Percentiles rank a stretch among this genome's conserved stretches.
These are phyloP conservation scores for Drosera capensis DNA, from an alignment of 148 eudicot species.

Conservation along the genomic window DNA sequence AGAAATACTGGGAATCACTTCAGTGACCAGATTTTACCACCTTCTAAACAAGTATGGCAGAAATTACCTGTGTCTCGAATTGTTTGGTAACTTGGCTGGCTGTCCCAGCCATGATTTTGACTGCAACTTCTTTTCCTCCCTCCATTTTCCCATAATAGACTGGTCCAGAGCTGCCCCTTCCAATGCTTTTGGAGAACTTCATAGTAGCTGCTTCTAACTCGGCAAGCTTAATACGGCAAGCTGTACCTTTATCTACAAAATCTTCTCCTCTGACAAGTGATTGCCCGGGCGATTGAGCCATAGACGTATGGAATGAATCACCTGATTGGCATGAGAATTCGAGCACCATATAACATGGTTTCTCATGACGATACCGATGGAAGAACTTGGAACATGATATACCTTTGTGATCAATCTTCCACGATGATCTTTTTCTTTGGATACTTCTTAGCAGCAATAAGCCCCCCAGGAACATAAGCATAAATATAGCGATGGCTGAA, in stretches of 20 bases:
- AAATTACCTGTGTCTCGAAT: constrained; percentile 77
- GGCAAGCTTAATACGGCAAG: constrained; percentile 49
- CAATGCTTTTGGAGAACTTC: constrained; percentile 53
- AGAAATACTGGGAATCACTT: too few relatives aligned
- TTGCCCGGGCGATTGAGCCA: constrained; percentile 31
- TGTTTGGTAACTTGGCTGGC: constrained; percentile 84
- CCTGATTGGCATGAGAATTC: constrained; percentile 22
- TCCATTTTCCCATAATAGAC: constrained; percentile 89
- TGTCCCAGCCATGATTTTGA: constrained; percentile 73
- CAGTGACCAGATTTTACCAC: too few relatives aligned
- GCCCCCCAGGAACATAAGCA: constrained; percentile 29
- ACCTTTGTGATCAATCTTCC: constrained; percentile 39
- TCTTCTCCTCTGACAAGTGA: constrained; percentile 38
- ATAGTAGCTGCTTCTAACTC: constrained; percentile 74
- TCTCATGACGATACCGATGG: constrained; percentile 1
- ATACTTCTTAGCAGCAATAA: constrained; percentile 26
- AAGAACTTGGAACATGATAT: constrained; percentile 1
- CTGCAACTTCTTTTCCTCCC: constrained; percentile 86
- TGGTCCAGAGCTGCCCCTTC: constrained; percentile 88
- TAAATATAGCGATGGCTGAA: constrained; percentile 35
- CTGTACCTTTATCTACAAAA: constrained; percentile 65
- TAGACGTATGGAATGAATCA: constrained; percentile 22
- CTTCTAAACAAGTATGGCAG: not conserved
- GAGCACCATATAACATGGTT: not conserved
- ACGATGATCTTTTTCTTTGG: constrained; percentile 22